phyloP scores from a whole-genome alignment of 1,284 basidiomycete genomes.

The Pyrrhoderma lamaoense region DNA sequence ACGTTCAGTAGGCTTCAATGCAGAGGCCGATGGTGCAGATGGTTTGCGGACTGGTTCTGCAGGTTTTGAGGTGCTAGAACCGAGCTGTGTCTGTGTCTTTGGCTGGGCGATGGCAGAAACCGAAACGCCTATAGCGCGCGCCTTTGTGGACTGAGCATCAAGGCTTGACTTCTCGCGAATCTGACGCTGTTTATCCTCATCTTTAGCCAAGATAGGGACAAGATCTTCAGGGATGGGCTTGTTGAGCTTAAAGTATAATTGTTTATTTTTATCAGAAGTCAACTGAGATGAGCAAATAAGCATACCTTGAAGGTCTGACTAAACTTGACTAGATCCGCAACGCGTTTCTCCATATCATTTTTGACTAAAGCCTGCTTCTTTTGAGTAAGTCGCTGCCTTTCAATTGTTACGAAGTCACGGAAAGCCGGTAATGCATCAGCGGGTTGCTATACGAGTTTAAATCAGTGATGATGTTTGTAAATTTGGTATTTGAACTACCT shows the following conservation, averaged over 20 bases:
- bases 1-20: slow-evolving; percentile 10
- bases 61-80: slow-evolving; percentile 14
- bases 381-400: slow-evolving; percentile 82
- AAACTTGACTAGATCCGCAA: slow-evolving; percentile 90
- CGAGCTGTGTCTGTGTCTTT: slow-evolving; percentile 26
- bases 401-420: slow-evolving; percentile 83
- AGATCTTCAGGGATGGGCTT: slow-evolving; percentile 92
- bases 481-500: slow-evolving; percentile 25
- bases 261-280: neutral
- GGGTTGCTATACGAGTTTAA: slow-evolving; percentile 37
- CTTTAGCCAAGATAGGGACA: slow-evolving; percentile 86
- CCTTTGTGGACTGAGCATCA: slow-evolving; percentile 58
- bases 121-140: slow-evolving; percentile 55
- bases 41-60: slow-evolving; percentile 15
- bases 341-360: slow-evolving; percentile 88
- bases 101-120: slow-evolving; percentile 29
- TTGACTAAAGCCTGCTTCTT: slow-evolving; percentile 87
- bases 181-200: slow-evolving; percentile 77
- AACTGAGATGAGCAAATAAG: neutral
- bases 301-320: slow-evolving; percentile 87
- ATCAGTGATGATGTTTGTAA: neutral
- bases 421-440: slow-evolving; percentile 72
- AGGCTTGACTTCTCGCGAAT: slow-evolving; percentile 71
- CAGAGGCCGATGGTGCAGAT: slow-evolving; percentile 5
- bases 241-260: slow-evolving; percentile 48